Evolutionary conservation across 306 rosid species (phyloP).

Genomic region (Fragaria nilgerrensis): DNA sequence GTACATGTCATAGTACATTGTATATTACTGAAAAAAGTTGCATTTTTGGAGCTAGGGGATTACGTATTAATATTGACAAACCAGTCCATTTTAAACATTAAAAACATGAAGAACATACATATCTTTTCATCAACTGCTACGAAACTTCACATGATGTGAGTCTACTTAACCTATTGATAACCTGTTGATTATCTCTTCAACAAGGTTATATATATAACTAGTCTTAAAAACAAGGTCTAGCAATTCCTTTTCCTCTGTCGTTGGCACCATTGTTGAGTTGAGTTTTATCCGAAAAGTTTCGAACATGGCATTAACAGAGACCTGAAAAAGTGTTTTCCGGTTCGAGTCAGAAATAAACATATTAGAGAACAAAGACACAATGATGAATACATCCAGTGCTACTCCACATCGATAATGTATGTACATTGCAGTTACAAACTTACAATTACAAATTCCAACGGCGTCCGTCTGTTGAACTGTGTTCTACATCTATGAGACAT

Average conservation of each 20-base stretch:
- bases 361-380: background rate
- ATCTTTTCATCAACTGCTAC: too few species aligned
- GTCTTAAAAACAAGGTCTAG: background rate
- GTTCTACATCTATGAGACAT: background rate
- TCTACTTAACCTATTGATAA: too few species aligned
- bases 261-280: background rate
- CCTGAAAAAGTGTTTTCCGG: background rate
- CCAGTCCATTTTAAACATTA: too few species aligned
- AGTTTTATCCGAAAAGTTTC: background rate
- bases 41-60: too few species aligned
- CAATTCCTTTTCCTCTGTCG: background rate
- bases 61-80: too few species aligned
- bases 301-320: background rate
- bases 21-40: too few species aligned
- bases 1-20: too few species aligned
- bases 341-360: background rate
- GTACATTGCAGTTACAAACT: background rate
- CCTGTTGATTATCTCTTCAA: too few species aligned
- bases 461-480: background rate
- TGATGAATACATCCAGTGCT: background rate
- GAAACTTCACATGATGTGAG: too few species aligned
- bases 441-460: slow-evolving; percentile 1
- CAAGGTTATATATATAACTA: too few species aligned
- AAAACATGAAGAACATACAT: too few species aligned
- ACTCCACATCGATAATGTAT: background rate